These are phyloP conservation scores for Hortaea sp. DNA, from an alignment of 2,329 filamentous ascomycete species.

Conservation along the genomic window DNA sequence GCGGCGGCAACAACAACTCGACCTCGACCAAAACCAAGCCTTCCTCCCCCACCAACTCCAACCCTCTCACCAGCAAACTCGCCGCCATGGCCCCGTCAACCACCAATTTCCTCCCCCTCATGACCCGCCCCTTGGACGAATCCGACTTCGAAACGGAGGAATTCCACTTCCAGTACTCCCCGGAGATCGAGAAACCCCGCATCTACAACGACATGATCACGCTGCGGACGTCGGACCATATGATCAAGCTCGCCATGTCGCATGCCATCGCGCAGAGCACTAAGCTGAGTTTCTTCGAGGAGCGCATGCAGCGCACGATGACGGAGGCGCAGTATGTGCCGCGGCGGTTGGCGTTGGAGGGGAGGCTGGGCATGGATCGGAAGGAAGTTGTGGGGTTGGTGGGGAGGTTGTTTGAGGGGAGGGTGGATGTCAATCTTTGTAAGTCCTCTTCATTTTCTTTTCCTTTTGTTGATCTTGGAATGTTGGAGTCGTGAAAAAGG, in stretches of 20 bases:
- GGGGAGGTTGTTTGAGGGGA: conserved; percentile 80
- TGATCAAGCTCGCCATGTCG: conserved; percentile 97
- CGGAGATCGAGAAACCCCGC: conserved; percentile 71
- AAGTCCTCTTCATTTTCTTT: conserved; percentile 35
- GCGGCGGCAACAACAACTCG: not conserved
- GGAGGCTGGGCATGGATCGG: conserved; percentile 80
- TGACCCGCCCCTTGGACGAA: conserved; percentile 70
- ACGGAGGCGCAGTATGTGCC: conserved; percentile 84
- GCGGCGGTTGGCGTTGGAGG: conserved; percentile 77
- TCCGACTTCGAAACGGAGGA: conserved; percentile 95
- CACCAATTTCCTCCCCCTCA: conserved; percentile 50
- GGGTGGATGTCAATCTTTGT: conserved; percentile 97
- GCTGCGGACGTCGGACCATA: conserved; percentile 84
- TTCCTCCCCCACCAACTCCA: not conserved
- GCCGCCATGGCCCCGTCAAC: conserved; percentile 25
- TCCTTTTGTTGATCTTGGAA: too few relatives aligned
- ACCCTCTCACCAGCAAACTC: conserved; percentile 16
- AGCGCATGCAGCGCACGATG: conserved; percentile 93
- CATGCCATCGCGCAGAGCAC: conserved; percentile 97
- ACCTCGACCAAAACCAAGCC: conserved; percentile 10
- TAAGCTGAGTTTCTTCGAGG: conserved; percentile 91
- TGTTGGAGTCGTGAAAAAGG: too few relatives aligned
- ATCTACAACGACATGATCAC: conserved; percentile 99
- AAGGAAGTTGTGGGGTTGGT: conserved; percentile 88
- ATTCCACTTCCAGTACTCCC: conserved; percentile 96